A percentile compares a stretch with the other conserved stretches of the same genome.
phyloP scores from a whole-genome alignment of 2,329 filamentous ascomycete species.

The Fusarium sp. region DNA sequence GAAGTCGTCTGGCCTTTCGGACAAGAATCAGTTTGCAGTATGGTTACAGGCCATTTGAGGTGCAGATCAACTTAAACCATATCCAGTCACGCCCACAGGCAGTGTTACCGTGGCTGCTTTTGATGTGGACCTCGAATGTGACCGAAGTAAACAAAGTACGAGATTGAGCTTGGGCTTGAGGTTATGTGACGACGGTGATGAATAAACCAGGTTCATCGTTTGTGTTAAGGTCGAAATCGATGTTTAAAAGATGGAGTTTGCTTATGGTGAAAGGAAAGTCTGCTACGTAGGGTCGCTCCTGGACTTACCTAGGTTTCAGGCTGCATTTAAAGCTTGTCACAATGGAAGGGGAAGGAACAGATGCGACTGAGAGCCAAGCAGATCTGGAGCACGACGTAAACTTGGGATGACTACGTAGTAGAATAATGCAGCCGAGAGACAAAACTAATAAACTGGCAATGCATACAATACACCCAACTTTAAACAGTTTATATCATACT shows the following conservation, averaged over 20 bases:
- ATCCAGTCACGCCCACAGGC: constrained; percentile 16
- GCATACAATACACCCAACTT: background rate
- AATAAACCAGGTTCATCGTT: background rate
- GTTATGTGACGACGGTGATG: constrained; percentile 3
- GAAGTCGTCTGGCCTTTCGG: constrained; percentile 6
- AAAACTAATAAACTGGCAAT: background rate
- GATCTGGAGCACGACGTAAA: background rate
- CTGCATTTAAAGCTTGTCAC: constrained; percentile 12
- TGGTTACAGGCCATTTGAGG: constrained; percentile 22
- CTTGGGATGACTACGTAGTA: background rate
- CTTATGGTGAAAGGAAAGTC: constrained; percentile 25
- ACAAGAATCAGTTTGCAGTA: constrained; percentile 18
- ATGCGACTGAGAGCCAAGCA: background rate
- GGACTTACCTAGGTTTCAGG: constrained; percentile 43
- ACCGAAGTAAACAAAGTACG: constrained; percentile 20
- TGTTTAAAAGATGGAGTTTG: constrained; percentile 17
- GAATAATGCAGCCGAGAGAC: background rate
- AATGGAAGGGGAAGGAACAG: constrained; percentile 4
- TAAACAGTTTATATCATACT: background rate
- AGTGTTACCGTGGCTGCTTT: constrained; percentile 34
- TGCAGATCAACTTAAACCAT: constrained; percentile 19
- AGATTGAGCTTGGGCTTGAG: constrained; percentile 13
- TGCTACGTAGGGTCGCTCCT: constrained; percentile 17
- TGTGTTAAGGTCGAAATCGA: background rate
- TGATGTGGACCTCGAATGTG: constrained; percentile 1